Base-by-base conservation (phyloP, 176 grass and related monocot genomes). In the Avena eriantha region DNA sequence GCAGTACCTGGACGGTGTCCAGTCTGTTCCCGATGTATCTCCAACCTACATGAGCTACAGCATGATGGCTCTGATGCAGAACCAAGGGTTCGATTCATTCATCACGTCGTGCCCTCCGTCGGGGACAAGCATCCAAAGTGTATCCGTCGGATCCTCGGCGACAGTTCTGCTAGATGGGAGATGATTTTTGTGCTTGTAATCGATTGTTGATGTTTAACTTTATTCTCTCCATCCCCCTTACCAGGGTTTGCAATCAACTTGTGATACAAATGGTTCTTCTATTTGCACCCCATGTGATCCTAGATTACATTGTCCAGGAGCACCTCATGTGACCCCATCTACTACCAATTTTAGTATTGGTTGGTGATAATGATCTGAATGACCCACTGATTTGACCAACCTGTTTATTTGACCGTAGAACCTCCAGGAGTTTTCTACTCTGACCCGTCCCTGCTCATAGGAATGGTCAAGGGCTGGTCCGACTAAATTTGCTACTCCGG, bases 31-130 rank as follows among this genome's bases (percentile, higher is more conserved):
- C 39, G 39, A 41, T 41, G 39, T 41, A 8, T 41, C 39, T 41
- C 39, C 39, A 41, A 41, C 1, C 39, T 77, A 51, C 18, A 16
- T 53, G 75, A 89, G 84, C 79, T 89, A 83, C 8, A 84, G 43
- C 43, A 18, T 29, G 41, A 23, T 89, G 39, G 17, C 34, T 4
- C 19, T 69, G 5, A 71, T 81, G 73, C 43, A 82, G 19, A 86
- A 54, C 36, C 41, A 83, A 83, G 80, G 51, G 21, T 86, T 86
- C 0, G 61, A 90, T 51, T 68, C 80, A 2, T 90, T n/a, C 7
- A 18, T 66, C 6, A 41, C 43, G 19, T 70, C 79, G 2, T 71
- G 11, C 3, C 14, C 13, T n/a, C 39, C 10, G 6, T 48, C 5
- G 0, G 16, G 1, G 22, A 31, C 23, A 0, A 83, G 61, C 63